Base-by-base conservation (phyloP, 2,329 filamentous ascomycete species). In the Talaromyces amestolkiae region DNA sequence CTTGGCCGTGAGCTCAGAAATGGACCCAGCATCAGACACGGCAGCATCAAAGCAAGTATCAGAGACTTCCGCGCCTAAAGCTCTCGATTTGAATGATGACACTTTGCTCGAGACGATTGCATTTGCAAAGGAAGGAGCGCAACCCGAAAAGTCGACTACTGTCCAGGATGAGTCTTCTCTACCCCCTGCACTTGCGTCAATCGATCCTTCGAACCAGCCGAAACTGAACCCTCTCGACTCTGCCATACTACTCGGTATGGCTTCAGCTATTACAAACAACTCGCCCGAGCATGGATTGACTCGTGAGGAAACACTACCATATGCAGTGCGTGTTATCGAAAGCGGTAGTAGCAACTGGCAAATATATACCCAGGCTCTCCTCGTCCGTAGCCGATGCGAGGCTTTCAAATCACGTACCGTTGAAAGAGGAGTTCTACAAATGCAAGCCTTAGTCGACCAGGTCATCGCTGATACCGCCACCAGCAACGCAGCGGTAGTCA, bases 331-430 rank as follows among this genome's bases (percentile, higher is more conserved):
- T 47, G 95, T 98, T 0, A 84, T 99, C 1, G 86, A 91, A 9
- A 93, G 95, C 67, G 93, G 94, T 70, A 91, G 91, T 54, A 94
- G 92, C 0, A 99, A 98, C 77, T 99, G 95, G 95, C 95, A 98
- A 76, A 89, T 97, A 39, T 98, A 98, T 75, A 97, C 95, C 0
- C 93, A 98, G 74, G 95, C 93, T 0, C 82, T 99, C 9, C 83
- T 99, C 0, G 91, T 98, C 1, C 86, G 95, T 53, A 96, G 92
- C 67, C 86, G 95, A 17, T 94, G 98, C 63, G 95, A 99, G 77
- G 85, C 93, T 0, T 93, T 96, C 78, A 87, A 88, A 62, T 92
- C 93, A 62, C 85, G 94, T 63, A 99, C 95, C 0, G 85, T 96
- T 43, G 95, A 99, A 79, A 85, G 95, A 66, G 92, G 92, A 54